A percentile compares a stretch with the other conserved stretches of the same genome.
Evolutionary conservation across 129 eudicot species (phyloP).

Genomic region (Flaveria bidentis): DNA sequence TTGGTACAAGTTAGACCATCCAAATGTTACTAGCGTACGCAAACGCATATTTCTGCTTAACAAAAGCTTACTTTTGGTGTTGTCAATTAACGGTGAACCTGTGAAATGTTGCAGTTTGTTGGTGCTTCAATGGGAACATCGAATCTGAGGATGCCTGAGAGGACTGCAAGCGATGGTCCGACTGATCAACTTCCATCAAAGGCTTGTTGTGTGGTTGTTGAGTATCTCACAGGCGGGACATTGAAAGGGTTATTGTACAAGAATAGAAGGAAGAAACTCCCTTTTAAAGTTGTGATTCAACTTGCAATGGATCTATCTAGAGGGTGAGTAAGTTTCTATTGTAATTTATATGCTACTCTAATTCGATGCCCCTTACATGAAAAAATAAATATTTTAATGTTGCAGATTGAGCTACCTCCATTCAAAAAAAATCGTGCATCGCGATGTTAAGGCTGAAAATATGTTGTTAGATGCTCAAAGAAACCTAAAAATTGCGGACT

Average conservation of each 20-base stretch:
- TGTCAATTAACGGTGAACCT: neutral
- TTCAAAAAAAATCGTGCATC: slow-evolving; percentile 87
- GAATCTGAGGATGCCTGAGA: slow-evolving; percentile 75
- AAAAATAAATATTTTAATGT: neutral
- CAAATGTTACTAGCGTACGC: slow-evolving; percentile 80
- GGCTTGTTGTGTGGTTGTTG: slow-evolving; percentile 92
- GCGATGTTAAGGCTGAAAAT: slow-evolving; percentile 92
- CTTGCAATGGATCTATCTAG: slow-evolving; percentile 87
- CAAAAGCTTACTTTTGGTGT: slow-evolving; percentile 1
- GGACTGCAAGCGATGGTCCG: slow-evolving; percentile 47
- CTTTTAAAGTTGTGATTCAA: slow-evolving; percentile 68
- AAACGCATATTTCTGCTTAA: slow-evolving; percentile 3
- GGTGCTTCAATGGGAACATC: slow-evolving; percentile 99
- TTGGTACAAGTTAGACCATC: slow-evolving; percentile 91
- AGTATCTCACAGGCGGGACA: slow-evolving; percentile 78
- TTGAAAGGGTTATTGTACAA: slow-evolving; percentile 59
- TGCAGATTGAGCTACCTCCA: slow-evolving; percentile 84
- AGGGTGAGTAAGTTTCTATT: slow-evolving; percentile 64
- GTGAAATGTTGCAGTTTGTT: slow-evolving; percentile 60
- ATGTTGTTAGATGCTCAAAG: slow-evolving; percentile 67
- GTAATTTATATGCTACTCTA: neutral
- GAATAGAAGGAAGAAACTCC: slow-evolving; percentile 80
- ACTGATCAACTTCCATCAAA: slow-evolving; percentile 62
- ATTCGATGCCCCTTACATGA: too few species aligned
- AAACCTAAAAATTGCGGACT: slow-evolving; percentile 82